phyloP scores from a whole-genome alignment of 495 filamentous ascomycete genomes.

The Tuber magnatum region DNA sequence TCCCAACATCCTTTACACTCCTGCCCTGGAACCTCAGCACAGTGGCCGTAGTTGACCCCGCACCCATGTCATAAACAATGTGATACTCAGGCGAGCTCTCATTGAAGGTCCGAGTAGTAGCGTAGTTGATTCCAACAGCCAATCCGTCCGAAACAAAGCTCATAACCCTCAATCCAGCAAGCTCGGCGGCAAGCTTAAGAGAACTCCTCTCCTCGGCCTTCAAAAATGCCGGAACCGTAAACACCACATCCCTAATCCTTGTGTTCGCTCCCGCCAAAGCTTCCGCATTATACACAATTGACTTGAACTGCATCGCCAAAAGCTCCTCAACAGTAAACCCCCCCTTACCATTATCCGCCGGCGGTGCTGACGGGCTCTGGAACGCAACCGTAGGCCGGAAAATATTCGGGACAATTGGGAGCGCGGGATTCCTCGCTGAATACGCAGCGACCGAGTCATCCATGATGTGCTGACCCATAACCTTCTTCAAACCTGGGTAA shows the following conservation, averaged over 20 bases:
- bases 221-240: constrained; percentile 89
- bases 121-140: constrained; percentile 91
- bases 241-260: constrained; percentile 68
- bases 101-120: constrained; percentile 81
- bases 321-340: constrained; percentile 86
- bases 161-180: constrained; percentile 81
- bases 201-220: constrained; percentile 81
- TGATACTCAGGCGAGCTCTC: constrained; percentile 87
- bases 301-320: constrained; percentile 91
- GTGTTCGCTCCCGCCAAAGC: constrained; percentile 70
- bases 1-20: constrained; percentile 83
- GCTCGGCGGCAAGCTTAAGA: constrained; percentile 68
- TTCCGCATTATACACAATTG: constrained; percentile 79
- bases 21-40: constrained; percentile 82
- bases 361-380: constrained; percentile 62
- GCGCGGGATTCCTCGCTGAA: constrained; percentile 60
- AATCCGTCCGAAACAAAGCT: constrained; percentile 82
- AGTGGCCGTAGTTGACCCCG: constrained; percentile 93
- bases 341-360: constrained; percentile 54
- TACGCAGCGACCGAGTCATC: constrained; percentile 61
- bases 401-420: constrained; percentile 51
- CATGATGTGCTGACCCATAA: constrained; percentile 65
- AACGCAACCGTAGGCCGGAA: constrained; percentile 67
- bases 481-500: constrained; percentile 82
- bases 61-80: constrained; percentile 95